phyloP scores from a whole-genome alignment of 2,329 filamentous ascomycete species.

The Trichoderma sp. region DNA sequence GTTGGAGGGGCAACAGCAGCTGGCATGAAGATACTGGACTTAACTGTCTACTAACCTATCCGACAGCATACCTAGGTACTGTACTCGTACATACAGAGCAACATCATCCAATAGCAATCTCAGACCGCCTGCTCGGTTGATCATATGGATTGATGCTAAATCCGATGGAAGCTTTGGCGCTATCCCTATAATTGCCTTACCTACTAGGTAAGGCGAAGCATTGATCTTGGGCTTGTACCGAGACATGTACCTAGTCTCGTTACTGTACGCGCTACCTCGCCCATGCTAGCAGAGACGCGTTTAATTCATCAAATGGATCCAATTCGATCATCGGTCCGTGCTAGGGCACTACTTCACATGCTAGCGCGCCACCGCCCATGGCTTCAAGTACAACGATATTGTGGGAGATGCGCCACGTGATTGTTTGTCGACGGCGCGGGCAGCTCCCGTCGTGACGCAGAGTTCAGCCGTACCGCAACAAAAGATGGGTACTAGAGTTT shows the following conservation, averaged over 20 bases:
- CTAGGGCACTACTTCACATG: background rate
- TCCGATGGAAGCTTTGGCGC: background rate
- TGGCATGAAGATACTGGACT: background rate
- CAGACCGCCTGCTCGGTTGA: background rate
- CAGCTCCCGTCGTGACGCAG: background rate
- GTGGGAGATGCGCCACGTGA: background rate
- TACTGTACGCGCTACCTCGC: background rate
- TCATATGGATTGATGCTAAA: background rate
- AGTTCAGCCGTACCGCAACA: background rate
- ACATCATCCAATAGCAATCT: background rate
- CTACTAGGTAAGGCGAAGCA: no score
- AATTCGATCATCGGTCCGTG: background rate
- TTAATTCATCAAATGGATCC: background rate
- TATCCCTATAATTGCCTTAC: background rate
- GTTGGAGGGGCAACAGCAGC: slow-evolving; percentile 11
- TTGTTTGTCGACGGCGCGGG: background rate
- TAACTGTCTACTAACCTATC: background rate
- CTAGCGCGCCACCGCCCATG: background rate
- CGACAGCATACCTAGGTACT: background rate
- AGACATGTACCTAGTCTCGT: background rate
- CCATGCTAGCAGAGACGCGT: background rate
- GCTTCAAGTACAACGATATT: background rate
- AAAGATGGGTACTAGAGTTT: background rate
- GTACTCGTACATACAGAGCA: background rate
- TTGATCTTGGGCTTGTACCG: background rate